Percentiles rank a stretch among this genome's conserved stretches.
Evolutionary conservation across 257 asterid genomes (phyloP).

Genomic region (Apocynum venetum): DNA sequence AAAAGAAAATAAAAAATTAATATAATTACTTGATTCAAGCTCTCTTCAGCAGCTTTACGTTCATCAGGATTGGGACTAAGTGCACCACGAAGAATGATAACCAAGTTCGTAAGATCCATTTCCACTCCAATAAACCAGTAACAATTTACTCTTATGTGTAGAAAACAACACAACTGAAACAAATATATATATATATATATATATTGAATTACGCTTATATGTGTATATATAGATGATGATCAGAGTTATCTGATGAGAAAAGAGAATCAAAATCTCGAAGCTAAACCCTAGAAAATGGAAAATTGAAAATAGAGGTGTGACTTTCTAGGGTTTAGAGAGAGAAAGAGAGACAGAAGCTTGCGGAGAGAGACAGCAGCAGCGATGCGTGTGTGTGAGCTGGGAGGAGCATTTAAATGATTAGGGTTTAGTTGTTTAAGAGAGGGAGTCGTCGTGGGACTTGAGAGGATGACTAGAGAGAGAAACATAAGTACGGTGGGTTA

Average conservation of each 20-base stretch:
- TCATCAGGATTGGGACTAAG: slow-evolving; percentile 80
- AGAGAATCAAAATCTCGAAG: not conserved
- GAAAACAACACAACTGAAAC: not conserved
- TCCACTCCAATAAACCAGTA: not conserved
- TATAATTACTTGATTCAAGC: slow-evolving; percentile 70
- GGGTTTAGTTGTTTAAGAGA: slow-evolving; percentile 12
- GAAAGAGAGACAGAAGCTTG: slow-evolving; percentile 23
- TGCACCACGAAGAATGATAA: slow-evolving; percentile 66
- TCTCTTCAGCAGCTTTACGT: slow-evolving; percentile 85
- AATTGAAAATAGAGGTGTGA: slow-evolving; percentile 7
- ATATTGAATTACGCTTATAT: not conserved
- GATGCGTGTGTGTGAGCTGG: slow-evolving; percentile 26
- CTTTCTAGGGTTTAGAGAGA: slow-evolving; percentile 46
- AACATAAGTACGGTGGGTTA: no score
- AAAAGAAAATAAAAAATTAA: not conserved
- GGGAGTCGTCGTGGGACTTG: no score
- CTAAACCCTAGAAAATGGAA: slow-evolving; percentile 21
- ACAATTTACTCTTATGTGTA: not conserved
- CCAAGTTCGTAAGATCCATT: slow-evolving; percentile 89
- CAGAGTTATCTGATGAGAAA: not conserved
- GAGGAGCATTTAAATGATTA: slow-evolving; percentile 20
- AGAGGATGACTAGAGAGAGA: no score
- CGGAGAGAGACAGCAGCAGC: slow-evolving; percentile 34
- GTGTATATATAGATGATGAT: not conserved
- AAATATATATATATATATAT: not conserved